These are phyloP conservation scores for Mallotus nudiflorus DNA, from an alignment of 345 rosid species.

Conservation along the genomic window DNA sequence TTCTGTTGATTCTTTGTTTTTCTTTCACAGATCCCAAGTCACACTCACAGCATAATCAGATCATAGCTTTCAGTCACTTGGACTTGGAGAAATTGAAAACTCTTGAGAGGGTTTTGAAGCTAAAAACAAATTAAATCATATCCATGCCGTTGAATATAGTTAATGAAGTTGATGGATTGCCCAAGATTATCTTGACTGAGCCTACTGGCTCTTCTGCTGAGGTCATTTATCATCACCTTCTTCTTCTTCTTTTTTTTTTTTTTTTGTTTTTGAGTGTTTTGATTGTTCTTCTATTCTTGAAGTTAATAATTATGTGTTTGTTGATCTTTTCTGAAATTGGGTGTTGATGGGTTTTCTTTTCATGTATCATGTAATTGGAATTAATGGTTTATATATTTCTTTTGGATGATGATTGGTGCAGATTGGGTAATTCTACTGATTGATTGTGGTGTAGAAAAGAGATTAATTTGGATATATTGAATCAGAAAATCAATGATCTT, in stretches of 20 bases:
- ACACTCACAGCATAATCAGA: no score
- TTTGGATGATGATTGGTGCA: no score
- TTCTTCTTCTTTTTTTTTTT: constrained; percentile 14
- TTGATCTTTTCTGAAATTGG: not conserved
- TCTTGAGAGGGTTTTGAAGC: constrained; percentile 42
- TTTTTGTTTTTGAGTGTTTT: not conserved
- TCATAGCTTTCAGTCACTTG: no score
- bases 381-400: no score
- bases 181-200: constrained; percentile 68
- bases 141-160: constrained; percentile 70
- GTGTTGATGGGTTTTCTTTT: not conserved
- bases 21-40: no score
- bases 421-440: not conserved
- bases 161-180: constrained; percentile 60
- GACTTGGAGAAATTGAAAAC: constrained; percentile 45
- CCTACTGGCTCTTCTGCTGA: constrained; percentile 82
- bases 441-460: not conserved
- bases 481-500: not conserved
- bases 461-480: not conserved
- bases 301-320: no score
- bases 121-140: constrained; percentile 30
- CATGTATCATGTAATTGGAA: no score
- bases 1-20: no score
- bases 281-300: no score
- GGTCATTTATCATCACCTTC: constrained; percentile 24